phyloP scores from a whole-genome alignment of 2,329 filamentous ascomycete genomes.

The Aspergillus aculeatus region DNA sequence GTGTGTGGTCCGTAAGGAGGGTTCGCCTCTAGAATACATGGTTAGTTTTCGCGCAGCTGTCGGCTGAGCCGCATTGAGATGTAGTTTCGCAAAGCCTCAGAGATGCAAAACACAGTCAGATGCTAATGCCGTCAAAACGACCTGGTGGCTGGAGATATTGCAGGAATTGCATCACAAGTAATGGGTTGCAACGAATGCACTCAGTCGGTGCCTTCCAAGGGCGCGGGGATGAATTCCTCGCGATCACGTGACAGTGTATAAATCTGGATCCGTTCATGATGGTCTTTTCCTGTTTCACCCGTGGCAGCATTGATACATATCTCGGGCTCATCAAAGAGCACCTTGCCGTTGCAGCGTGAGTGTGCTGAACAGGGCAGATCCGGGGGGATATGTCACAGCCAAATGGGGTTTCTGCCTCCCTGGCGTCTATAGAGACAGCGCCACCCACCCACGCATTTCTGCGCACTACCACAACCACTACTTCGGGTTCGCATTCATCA shows the following conservation, averaged over 20 bases:
- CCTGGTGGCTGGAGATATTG: background rate
- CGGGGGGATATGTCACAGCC: constrained; percentile 25
- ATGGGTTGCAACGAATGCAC: background rate
- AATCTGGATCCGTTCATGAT: constrained; percentile 24
- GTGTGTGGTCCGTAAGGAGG: background rate
- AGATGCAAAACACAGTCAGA: background rate
- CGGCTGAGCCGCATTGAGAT: constrained; percentile 1
- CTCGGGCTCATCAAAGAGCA: background rate
- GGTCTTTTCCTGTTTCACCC: background rate
- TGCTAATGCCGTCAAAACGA: background rate
- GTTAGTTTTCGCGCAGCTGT: background rate
- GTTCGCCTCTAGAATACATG: background rate
- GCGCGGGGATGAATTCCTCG: constrained; percentile 5
- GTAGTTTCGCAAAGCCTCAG: background rate
- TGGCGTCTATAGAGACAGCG: constrained; percentile 26
- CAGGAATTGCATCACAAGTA: background rate
- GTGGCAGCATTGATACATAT: constrained; percentile 2
- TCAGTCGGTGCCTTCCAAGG: background rate
- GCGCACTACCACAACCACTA: constrained; percentile 9
- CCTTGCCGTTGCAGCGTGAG: background rate
- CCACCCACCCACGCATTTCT: constrained; percentile 18
- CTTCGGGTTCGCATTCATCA: constrained; percentile 16
- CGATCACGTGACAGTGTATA: constrained; percentile 32
- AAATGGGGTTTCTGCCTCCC: constrained; percentile 22
- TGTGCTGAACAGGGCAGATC: background rate